Base-by-base conservation (phyloP, 805 yeast species). In the Yarrowia sp. region DNA sequence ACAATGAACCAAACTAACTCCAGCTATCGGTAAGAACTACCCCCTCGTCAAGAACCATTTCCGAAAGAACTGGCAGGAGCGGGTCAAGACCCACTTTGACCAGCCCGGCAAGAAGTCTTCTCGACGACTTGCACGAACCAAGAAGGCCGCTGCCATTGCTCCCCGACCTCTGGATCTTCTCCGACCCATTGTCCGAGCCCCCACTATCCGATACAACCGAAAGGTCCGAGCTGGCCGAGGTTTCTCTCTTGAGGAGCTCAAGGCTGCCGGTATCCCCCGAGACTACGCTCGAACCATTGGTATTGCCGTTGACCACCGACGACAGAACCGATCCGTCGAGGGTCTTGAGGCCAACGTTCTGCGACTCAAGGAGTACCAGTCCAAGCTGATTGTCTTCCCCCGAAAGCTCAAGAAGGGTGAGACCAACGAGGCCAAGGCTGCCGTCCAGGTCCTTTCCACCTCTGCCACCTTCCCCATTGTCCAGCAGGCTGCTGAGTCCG, bases 51-150 rank as follows among this genome's bases (percentile, higher is more conserved):
- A 90, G 89, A 93, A 93, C 89, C 99, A 95, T 87, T 93, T 93
- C 96, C 89, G 98, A 87, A 93, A 93, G 90, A 93, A 93, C 96
- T 95, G 99, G 99, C 98, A 95, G 85, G 96, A 91, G 83, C 90
- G 98, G 80, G 99, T 95, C 87, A 90, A 86, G 82, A 97, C 91
- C 78, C 99, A 96, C 92, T 89, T 95, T 80, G 98, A 95, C 93
- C 99, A 95, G 87, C 97, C 99, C 79, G 99, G 99, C 82, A 92
- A 93, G 88, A 95, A 95, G 88, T 92, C 83, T 78, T 87, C 96
- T 72, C 92, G 99, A 88, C 89, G 99, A 85, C 84, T 83, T 73
- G 89, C 97, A 73, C 91, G 99, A 84, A 88, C 90, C 79, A 77
- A 88, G 76, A 92, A 89, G 85, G 96, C 97, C 76, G 97, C 97